Conservation (phyloP, 2,329 filamentous ascomycete species). For the Colletotrichum australisinense region DNA sequence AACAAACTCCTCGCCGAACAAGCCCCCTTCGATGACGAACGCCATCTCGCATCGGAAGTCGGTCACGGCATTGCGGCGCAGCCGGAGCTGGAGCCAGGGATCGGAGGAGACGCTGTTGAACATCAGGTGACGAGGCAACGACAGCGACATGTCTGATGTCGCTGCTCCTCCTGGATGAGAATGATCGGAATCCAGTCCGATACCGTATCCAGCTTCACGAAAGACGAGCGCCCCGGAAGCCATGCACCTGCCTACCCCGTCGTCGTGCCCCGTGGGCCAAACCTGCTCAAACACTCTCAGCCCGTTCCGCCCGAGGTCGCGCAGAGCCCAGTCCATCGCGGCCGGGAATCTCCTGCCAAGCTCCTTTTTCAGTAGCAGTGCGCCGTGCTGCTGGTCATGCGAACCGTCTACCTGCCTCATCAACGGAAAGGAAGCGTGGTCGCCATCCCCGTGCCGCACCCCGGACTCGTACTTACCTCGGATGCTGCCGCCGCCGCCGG, state of each 20-base stretch:
- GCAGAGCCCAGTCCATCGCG: constrained; percentile 8
- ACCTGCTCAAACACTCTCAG: constrained; percentile 10
- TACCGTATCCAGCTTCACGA: background rate
- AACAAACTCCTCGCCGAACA: background rate
- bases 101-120: constrained; percentile 19
- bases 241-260: constrained; percentile 23
- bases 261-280: background rate
- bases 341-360: background rate
- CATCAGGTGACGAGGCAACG: constrained; percentile 14
- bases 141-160: background rate
- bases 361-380: background rate
- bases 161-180: background rate
- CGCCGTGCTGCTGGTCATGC: background rate
- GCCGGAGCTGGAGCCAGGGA: constrained; percentile 6
- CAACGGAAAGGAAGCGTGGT: constrained; percentile 5
- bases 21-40: constrained; percentile 6
- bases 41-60: constrained; percentile 2
- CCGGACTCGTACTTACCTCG: constrained; percentile 1
- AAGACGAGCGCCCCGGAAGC: constrained; percentile 15
- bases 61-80: constrained; percentile 6
- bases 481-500: no score
- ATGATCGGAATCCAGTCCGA: background rate
- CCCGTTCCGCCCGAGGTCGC: background rate
- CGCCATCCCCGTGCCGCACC: background rate
- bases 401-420: background rate